Evolutionary conservation across 495 filamentous ascomycete genomes (phyloP).

Genomic region (Neurospora sp.): DNA sequence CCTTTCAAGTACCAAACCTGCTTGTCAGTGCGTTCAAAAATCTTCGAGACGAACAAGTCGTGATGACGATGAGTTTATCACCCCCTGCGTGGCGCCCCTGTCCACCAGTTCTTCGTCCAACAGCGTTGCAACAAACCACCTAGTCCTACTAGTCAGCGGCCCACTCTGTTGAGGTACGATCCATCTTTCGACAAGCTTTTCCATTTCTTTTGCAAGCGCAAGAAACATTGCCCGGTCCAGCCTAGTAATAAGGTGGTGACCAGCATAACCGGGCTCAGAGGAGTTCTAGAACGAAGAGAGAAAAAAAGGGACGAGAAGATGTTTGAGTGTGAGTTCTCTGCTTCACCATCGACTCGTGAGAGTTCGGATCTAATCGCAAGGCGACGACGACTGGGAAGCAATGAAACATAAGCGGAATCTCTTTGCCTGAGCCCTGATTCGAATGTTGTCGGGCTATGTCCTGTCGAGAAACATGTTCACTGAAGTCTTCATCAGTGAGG

Average conservation of each 20-base stretch:
- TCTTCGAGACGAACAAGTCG: neutral
- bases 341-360: neutral
- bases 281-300: neutral
- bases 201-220: neutral
- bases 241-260: neutral
- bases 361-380: neutral
- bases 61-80: neutral
- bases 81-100: neutral
- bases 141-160: neutral
- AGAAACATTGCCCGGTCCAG: neutral
- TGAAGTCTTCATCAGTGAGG: neutral
- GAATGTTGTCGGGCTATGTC: neutral
- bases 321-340: neutral
- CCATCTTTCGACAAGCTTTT: neutral
- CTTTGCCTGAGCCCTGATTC: neutral
- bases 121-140: neutral
- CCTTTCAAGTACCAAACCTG: neutral
- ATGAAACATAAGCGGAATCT: neutral
- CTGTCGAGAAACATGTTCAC: neutral
- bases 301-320: neutral
- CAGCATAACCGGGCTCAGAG: neutral
- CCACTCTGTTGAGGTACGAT: neutral
- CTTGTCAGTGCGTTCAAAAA: neutral
- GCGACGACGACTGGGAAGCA: neutral
- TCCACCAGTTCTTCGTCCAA: neutral